Evolutionary conservation across 306 rosid species (phyloP), one percentile per base, ranked within the genome.

Genomic region (Calophaca sinica): DNA sequence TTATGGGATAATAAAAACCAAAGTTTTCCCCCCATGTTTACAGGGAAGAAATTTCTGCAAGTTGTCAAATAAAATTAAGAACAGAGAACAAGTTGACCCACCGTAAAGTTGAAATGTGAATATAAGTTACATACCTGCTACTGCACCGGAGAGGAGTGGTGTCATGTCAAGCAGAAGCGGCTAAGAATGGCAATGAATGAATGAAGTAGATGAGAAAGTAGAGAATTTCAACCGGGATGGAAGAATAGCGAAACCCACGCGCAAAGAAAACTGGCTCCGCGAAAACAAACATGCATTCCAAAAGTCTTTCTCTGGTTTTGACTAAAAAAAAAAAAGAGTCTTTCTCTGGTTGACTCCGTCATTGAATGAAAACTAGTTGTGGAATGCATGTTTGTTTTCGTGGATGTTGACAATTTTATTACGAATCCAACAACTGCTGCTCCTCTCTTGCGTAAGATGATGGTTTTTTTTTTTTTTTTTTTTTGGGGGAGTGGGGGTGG

Each of bases 351-450:
- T 20, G 26, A 0, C 26, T 20, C 26, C 26, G 26, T 20, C 26
- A 20, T 20, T 20, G 26, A 20, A 20, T 20, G 26, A 20, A 20
- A 1, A 20, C 26, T 36, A 36, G 41, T 3, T 36, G 41, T 36
- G 39, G 39, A 35, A n/a, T n/a, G n/a, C n/a, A n/a, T n/a, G n/a
- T n/a, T n/a, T n/a, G n/a, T n/a, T n/a, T n/a, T n/a, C n/a, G n/a
- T 44, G 4, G 9, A 44, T 2, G 35, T 55, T 72, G 74, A 76
- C 64, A 28, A 20, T 20, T 71, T 69, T 80, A 81, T 20, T 20
- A 20, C 75, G 52, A 87, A 81, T 84, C 88, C 82, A 20, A 20
- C 82, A 20, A 20, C 26, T 13, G 46, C 46, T 54, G 38, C 64
- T 70, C 2, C 33, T 53, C 39, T 61, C 2, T 39, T 28, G 9